Evolutionary conservation across 2,329 filamentous ascomycete species (phyloP).

Genomic region (Aureobasidium subglaciale): DNA sequence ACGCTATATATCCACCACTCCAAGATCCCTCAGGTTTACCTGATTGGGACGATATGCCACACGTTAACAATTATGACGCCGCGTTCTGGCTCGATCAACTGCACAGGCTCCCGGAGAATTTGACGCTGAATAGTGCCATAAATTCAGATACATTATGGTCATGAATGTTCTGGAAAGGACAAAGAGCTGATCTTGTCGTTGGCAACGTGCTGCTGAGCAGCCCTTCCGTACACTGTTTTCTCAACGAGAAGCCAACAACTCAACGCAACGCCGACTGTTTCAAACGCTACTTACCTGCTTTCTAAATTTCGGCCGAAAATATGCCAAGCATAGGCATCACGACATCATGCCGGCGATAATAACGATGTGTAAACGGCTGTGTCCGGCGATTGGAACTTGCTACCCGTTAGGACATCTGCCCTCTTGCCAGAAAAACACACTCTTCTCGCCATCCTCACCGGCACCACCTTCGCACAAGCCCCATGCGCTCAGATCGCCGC

Average conservation of each 20-base stretch:
- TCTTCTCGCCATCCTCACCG: constrained; percentile 54
- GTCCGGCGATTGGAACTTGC: background rate
- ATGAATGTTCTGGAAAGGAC: too few relatives aligned
- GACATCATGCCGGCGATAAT: background rate
- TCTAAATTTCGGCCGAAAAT: constrained; percentile 8
- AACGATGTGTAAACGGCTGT: background rate
- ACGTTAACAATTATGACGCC: background rate
- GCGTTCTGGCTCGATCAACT: background rate
- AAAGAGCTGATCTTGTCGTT: too few relatives aligned
- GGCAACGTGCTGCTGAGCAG: too few relatives aligned
- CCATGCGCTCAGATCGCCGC: constrained; percentile 75
- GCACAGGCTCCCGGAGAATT: background rate
- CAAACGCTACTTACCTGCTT: background rate
- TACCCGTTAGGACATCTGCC: too few relatives aligned
- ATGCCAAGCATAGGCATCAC: constrained; percentile 4
- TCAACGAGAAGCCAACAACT: background rate
- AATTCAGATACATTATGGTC: background rate
- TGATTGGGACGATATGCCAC: background rate
- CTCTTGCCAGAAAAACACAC: too few relatives aligned
- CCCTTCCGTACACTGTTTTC: too few relatives aligned
- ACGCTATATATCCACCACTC: background rate
- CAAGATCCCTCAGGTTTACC: background rate
- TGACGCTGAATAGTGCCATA: background rate
- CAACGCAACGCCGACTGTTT: background rate
- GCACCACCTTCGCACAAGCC: constrained; percentile 59